Evolutionary conservation across 1,284 basidiomycete species (phyloP), one percentile per base, ranked within the genome.

Genomic region (Schizopora paradoxa): DNA sequence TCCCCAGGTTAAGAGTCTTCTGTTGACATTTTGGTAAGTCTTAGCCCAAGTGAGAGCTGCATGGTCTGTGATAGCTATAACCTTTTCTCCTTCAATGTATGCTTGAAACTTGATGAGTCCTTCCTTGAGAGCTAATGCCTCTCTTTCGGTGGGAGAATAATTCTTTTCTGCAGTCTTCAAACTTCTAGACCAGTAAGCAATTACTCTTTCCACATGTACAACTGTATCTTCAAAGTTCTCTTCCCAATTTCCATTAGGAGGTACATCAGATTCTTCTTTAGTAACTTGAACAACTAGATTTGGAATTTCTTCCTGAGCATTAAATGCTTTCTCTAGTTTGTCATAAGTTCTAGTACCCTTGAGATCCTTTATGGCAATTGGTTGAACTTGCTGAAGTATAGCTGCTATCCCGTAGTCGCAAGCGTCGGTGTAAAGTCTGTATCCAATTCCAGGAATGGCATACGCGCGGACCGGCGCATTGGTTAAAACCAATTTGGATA

Each of bases 361-460:
- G 13, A 72, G 47, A 40, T 70, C 68, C 2, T 35, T 8, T 0
- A 70, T 43, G 13, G 6, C 5, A 4, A 71, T 66, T 0, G 59
- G 57, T 47, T 70, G 67, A 4, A 68, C 58, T 45, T 70, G 68
- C 33, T 70, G 67, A 11, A 70, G 48, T 4, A 57, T 58, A 1
- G 55, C 53, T 0, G 55, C 67, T 6, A 69, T 19, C 0, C 57
- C 67, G 11, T 54, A 52, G 41, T 67, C 67, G 18, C 57, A 69
- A 0, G 68, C 65, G 48, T 70, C 68, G 0, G 63, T 64, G 43
- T 70, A 70, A 0, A 68, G 28, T 4, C 64, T 42, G 42, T 67
- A 69, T 0, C 63, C 62, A 19, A 18, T 14, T 3, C 59, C 63
- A 8, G 51, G 52, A 2, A 59, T 56, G 0, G 66, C 53, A 46